These are phyloP conservation scores for Millerago galiae DNA, from an alignment of 805 yeast genomes.

Conservation along the genomic window DNA sequence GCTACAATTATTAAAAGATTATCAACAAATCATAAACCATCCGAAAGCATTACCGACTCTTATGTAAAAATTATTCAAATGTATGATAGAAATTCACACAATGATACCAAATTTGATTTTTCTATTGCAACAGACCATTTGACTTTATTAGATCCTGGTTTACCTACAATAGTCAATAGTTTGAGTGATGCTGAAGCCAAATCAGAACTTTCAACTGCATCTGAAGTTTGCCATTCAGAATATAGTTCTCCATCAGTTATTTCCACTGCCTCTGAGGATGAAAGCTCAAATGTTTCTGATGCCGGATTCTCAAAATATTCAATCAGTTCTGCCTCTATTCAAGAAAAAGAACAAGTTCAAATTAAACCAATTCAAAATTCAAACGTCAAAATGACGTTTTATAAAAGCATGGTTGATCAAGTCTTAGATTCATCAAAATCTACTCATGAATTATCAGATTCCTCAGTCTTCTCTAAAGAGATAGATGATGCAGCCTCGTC, in stretches of 20 bases:
- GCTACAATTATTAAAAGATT: neutral
- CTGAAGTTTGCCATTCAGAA: neutral
- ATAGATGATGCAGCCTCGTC: neutral
- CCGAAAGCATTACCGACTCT: conserved; percentile 1
- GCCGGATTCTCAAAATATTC: neutral
- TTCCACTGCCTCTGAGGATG: neutral
- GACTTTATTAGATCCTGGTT: neutral
- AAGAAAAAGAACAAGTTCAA: neutral
- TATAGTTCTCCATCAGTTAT: neutral
- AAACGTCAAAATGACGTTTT: neutral
- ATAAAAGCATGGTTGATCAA: conserved; percentile 4
- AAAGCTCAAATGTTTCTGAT: neutral
- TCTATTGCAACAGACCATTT: neutral
- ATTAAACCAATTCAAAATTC: neutral
- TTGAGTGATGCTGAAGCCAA: neutral
- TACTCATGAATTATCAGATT: neutral
- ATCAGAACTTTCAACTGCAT: neutral
- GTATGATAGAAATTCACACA: neutral
- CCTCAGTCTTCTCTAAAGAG: neutral
- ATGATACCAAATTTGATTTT: neutral
- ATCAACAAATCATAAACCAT: neutral
- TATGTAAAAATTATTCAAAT: conserved; percentile 7
- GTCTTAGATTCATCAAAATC: neutral
- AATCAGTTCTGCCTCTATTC: neutral
- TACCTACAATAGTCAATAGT: neutral